Percentiles rank a stretch among this genome's conserved stretches.
phyloP scores from a whole-genome alignment of 305 asterid genomes.

The Plantago coronopus region DNA sequence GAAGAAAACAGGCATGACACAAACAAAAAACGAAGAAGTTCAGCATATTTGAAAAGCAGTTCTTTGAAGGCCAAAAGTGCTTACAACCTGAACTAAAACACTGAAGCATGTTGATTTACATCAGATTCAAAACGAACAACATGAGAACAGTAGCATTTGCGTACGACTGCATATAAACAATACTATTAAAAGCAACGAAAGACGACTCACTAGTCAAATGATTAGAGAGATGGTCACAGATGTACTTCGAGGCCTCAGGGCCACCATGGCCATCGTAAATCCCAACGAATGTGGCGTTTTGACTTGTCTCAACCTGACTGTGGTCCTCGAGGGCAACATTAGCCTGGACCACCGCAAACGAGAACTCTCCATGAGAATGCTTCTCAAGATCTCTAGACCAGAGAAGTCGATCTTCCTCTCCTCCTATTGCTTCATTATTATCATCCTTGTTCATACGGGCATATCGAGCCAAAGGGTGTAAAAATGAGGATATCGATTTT shows the following conservation, averaged over 20 bases:
- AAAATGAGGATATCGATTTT: conserved; percentile 51
- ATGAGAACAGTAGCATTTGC: conserved; percentile 6
- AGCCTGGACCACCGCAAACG: conserved; percentile 70
- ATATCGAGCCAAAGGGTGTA: conserved; percentile 60
- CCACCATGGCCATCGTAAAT: conserved; percentile 90
- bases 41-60: neutral
- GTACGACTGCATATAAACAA: conserved; percentile 7
- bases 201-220: conserved; percentile 47
- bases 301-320: conserved; percentile 67
- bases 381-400: conserved; percentile 73
- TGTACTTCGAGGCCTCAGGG: conserved; percentile 52
- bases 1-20: neutral
- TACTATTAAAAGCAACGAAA: conserved; percentile 7
- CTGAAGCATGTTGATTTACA: neutral
- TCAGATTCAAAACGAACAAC: neutral
- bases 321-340: conserved; percentile 66
- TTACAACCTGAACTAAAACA: neutral
- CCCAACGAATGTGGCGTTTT: conserved; percentile 57
- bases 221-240: conserved; percentile 52
- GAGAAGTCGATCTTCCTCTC: conserved; percentile 48
- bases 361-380: conserved; percentile 66
- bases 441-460: conserved; percentile 66
- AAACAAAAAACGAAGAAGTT: neutral
- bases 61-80: neutral
- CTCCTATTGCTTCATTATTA: conserved; percentile 29